These are phyloP conservation scores for Calophaca sinica DNA, from an alignment of 306 rosid genomes.

Conservation along the genomic window DNA sequence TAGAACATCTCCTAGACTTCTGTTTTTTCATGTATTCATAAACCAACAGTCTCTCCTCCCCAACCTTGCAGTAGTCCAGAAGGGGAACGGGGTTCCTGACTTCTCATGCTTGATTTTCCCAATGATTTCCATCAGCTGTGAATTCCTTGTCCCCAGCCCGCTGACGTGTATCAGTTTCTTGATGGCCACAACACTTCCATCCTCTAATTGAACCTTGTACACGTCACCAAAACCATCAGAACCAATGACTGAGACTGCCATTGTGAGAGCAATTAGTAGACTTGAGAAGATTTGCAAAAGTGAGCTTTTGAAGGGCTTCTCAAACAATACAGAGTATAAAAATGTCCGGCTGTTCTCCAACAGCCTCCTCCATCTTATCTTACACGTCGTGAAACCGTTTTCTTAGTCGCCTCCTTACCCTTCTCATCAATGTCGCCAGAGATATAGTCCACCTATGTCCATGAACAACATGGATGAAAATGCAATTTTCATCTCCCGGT, in stretches of 20 bases:
- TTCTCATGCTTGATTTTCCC: conserved; percentile 99
- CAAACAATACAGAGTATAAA: conserved; percentile 43
- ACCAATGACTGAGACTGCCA: conserved; percentile 79
- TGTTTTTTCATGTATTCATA: conserved; percentile 92
- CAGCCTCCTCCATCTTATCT: too few species aligned
- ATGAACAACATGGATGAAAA: too few species aligned
- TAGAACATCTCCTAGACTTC: conserved; percentile 93
- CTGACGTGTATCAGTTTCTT: conserved; percentile 93
- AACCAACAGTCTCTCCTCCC: conserved; percentile 90
- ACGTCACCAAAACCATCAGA: conserved; percentile 94
- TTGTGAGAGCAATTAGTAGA: conserved; percentile 92
- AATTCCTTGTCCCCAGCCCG: conserved; percentile 95
- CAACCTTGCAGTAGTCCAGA: conserved; percentile 92
- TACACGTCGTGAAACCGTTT: too few species aligned
- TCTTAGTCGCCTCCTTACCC: too few species aligned
- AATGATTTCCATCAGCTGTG: conserved; percentile 99
- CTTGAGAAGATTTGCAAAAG: conserved; percentile 87
- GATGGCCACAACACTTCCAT: conserved; percentile 88
- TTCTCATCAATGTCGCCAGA: too few species aligned
- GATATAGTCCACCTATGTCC: too few species aligned
- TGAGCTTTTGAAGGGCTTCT: conserved; percentile 88
- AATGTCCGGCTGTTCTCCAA: too few species aligned
- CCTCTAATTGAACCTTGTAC: conserved; percentile 89
- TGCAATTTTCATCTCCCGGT: too few species aligned
- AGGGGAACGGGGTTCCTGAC: conserved; percentile 91